Percentiles rank a stretch among this genome's conserved stretches.
phyloP scores from a whole-genome alignment of 306 rosid genomes.

The Urtica urens region DNA sequence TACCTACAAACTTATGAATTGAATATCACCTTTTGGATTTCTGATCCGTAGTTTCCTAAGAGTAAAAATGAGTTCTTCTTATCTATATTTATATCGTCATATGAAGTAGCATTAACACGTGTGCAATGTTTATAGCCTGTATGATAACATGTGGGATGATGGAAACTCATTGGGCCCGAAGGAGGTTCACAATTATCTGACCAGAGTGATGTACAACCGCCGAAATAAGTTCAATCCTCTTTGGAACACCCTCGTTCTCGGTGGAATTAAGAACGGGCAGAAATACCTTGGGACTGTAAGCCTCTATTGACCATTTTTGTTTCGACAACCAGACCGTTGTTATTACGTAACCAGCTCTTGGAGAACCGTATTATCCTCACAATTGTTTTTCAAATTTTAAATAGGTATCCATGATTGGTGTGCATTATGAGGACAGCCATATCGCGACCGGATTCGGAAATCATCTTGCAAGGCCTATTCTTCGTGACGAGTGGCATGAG shows the following conservation, averaged over 20 bases:
- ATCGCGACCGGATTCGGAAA: constrained; percentile 96
- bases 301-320: constrained; percentile 5
- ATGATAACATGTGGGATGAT: constrained; percentile 78
- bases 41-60: neutral
- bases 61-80: neutral
- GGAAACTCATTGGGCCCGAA: constrained; percentile 59
- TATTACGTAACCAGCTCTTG: neutral
- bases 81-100: neutral
- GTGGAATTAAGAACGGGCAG: constrained; percentile 47
- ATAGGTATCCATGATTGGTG: constrained; percentile 92
- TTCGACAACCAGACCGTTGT: neutral
- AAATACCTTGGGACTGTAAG: constrained; percentile 69
- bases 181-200: constrained; percentile 52
- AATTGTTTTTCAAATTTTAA: neutral
- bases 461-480: constrained; percentile 94
- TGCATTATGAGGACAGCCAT: constrained; percentile 74
- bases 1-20: neutral
- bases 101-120: constrained; percentile 3
- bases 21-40: neutral
- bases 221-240: constrained; percentile 52
- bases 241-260: constrained; percentile 54
- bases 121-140: constrained; percentile 39
- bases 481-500: constrained; percentile 93
- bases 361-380: neutral
- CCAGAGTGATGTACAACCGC: constrained; percentile 53